These are phyloP conservation scores for Leishmania turanica DNA, from an alignment of 208 protist species.

Conservation along the genomic window DNA sequence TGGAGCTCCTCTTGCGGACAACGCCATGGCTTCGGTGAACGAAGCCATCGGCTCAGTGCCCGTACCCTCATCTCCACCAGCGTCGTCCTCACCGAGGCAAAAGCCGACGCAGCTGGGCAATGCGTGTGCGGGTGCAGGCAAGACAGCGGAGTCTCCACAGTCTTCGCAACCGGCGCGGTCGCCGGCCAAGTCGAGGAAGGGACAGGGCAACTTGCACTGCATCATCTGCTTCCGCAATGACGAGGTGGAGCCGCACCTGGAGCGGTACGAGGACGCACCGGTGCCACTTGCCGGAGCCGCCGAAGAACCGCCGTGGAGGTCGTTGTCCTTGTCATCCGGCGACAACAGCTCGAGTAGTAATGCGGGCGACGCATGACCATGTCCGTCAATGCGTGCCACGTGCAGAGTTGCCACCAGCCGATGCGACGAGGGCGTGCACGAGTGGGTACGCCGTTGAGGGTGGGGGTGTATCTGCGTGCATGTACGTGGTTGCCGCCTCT, in stretches of 20 bases:
- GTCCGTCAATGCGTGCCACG: neutral
- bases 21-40: neutral
- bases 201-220: conserved; percentile 80
- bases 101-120: neutral
- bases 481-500: neutral
- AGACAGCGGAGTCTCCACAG: neutral
- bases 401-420: neutral
- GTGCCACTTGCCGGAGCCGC: neutral
- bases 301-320: neutral
- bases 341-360: conserved; percentile 25
- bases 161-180: neutral
- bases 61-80: neutral
- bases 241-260: conserved; percentile 56
- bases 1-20: neutral
- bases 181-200: conserved; percentile 30
- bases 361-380: neutral
- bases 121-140: neutral
- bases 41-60: neutral
- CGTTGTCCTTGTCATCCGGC: conserved; percentile 2
- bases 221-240: conserved; percentile 88
- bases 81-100: neutral
- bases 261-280: conserved; percentile 54
- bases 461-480: neutral
- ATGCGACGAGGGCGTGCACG: neutral
- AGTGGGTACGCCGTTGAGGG: neutral